Conservation (phyloP, 805 yeast species). For the Candida saitoana region DNA sequence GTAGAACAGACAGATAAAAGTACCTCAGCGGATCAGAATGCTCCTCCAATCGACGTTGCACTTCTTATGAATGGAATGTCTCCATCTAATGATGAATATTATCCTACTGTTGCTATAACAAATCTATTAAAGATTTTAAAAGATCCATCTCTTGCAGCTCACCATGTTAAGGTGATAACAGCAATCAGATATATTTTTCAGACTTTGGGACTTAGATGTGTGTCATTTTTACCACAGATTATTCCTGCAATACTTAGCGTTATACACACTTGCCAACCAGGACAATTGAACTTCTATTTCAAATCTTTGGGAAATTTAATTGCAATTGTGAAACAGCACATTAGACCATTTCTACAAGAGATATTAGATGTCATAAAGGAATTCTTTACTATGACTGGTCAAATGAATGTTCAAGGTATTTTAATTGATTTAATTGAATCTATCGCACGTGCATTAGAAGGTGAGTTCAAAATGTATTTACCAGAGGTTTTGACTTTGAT, state of each 20-base stretch:
- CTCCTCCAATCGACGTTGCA: slow-evolving; percentile 87
- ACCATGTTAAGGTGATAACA: slow-evolving; percentile 90
- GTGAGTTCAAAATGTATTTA: slow-evolving; percentile 83
- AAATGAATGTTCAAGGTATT: slow-evolving; percentile 65
- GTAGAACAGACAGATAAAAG: slow-evolving; percentile 68
- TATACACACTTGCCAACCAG: slow-evolving; percentile 74
- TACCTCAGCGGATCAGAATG: slow-evolving; percentile 66
- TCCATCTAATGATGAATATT: slow-evolving; percentile 88
- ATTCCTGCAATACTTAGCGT: slow-evolving; percentile 84
- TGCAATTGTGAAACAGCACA: slow-evolving; percentile 81
- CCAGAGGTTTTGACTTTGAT: slow-evolving; percentile 75
- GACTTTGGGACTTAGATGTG: slow-evolving; percentile 83
- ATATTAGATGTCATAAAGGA: slow-evolving; percentile 74
- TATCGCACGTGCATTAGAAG: slow-evolving; percentile 79
- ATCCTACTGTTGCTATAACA: slow-evolving; percentile 89
- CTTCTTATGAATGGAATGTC: slow-evolving; percentile 90
- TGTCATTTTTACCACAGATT: slow-evolving; percentile 81
- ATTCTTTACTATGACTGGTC: slow-evolving; percentile 49
- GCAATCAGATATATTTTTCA: slow-evolving; percentile 90
- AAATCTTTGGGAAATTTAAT: slow-evolving; percentile 81
- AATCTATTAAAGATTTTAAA: slow-evolving; percentile 78
- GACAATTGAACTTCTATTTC: slow-evolving; percentile 81
- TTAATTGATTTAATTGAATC: slow-evolving; percentile 79
- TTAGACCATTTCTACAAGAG: slow-evolving; percentile 73
- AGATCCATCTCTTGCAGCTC: slow-evolving; percentile 79